Base-by-base conservation (phyloP, 2,329 filamentous ascomycete genomes). In the Aureobasidium sp. region DNA sequence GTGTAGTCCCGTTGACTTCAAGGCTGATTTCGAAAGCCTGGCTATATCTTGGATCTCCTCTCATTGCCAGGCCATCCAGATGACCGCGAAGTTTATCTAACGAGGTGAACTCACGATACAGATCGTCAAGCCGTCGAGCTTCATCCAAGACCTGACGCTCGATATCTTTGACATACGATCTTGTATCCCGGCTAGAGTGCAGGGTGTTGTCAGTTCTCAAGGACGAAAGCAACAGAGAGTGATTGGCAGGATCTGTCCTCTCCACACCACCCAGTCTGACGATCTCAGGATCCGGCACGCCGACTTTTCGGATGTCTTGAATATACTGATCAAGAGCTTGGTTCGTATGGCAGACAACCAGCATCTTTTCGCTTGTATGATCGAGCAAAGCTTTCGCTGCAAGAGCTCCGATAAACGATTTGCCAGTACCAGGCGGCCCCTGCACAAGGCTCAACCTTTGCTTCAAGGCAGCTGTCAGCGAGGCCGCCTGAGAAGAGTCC, bases 361-460 rank as follows among this genome's bases (percentile, higher is more conserved):
- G 63, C 4, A 82, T 76, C 0, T 46, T 38, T 11, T 46, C 54
- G 5, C 19, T n/a, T 8, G 69, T 73, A 54, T 72, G 69, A 74
- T 78, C 13, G 74, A 86, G 66, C 9, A 86, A 67, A 0, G 78
- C 75, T 62, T 80, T 79, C 61, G 86, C 79, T 19, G 88, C 69
- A 43, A 79, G 75, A 2, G 83, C 76, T 2, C 85, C 85, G 0
- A 80, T 77, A 64, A 80, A 47, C 6, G 42, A 47, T 38, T 57
- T 57, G 0, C 87, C 86, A 0, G 86, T 89, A 0, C 87, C 86
- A 0, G 86, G 86, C 0, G 86, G 86, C 0, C 87, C 87, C 72
- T 89, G 85, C 11, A 88, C 85, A 5, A 88, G 73, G 1, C 83
- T 79, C 9, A 87, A 69, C 37, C 77, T 75, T 0, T 78, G 75